Evolutionary conservation across 306 rosid species (phyloP).

Genomic region (Medicago arabica): DNA sequence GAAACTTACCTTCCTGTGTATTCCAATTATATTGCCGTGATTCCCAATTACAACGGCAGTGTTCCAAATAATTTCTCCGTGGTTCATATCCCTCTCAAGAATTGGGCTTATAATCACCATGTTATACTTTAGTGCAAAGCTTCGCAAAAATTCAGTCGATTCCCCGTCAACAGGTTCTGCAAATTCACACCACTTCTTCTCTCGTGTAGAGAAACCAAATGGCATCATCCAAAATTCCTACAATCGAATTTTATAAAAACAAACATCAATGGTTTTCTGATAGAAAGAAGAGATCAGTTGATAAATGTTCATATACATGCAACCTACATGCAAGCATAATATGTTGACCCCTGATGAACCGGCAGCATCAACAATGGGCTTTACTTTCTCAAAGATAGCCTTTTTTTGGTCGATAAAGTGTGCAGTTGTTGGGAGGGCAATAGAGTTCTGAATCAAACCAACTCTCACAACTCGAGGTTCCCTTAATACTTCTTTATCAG

Average conservation of each 20-base stretch:
- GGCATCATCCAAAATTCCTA: slow-evolving; percentile 99
- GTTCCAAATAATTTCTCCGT: slow-evolving; percentile 92
- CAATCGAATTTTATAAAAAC: slow-evolving; percentile 28
- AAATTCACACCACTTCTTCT: slow-evolving; percentile 96
- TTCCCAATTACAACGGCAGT: slow-evolving; percentile 82
- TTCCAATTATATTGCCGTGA: slow-evolving; percentile 87
- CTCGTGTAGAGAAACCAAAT: slow-evolving; percentile 89
- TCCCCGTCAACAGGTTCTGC: slow-evolving; percentile 89
- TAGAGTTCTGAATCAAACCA: slow-evolving; percentile 90
- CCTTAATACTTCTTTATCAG: slow-evolving; percentile 74
- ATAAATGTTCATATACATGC: slow-evolving; percentile 23
- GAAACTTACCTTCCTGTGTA: slow-evolving; percentile 86
- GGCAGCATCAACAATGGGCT: slow-evolving; percentile 84
- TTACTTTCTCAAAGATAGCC: slow-evolving; percentile 74
- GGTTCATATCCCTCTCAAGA: slow-evolving; percentile 89
- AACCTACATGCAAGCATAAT: slow-evolving; percentile 88
- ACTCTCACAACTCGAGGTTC: slow-evolving; percentile 84
- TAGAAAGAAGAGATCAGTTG: slow-evolving; percentile 8
- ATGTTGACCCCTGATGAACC: slow-evolving; percentile 85
- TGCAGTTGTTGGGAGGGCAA: slow-evolving; percentile 78
- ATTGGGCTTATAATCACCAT: slow-evolving; percentile 91
- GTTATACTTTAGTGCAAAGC: slow-evolving; percentile 72
- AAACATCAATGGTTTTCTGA: slow-evolving; percentile 44
- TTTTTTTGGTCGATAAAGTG: slow-evolving; percentile 72
- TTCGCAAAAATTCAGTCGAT: slow-evolving; percentile 72